These are phyloP conservation scores for Lecanoromycetidae sp. DNA, from an alignment of 2,329 filamentous ascomycete species.

Conservation along the genomic window DNA sequence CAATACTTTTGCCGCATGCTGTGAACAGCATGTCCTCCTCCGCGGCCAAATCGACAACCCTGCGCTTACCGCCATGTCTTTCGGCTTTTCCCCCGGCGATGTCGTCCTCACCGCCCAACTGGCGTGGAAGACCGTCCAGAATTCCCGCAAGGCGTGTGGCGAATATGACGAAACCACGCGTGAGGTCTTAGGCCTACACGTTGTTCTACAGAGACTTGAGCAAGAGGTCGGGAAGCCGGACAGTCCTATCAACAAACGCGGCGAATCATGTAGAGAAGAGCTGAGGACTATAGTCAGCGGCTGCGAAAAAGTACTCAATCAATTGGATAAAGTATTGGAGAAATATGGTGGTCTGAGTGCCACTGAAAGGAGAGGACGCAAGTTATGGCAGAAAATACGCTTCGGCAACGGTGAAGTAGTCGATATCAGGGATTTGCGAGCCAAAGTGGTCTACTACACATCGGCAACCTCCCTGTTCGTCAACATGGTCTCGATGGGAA, in stretches of 20 bases:
- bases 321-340: constrained; percentile 5
- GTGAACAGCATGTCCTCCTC: no score
- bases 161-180: constrained; percentile 13
- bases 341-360: constrained; percentile 12
- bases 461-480: constrained; percentile 9
- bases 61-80: constrained; percentile 16
- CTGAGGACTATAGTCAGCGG: not conserved
- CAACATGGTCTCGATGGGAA: constrained; percentile 7
- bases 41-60: no score
- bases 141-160: constrained; percentile 11
- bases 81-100: constrained; percentile 7
- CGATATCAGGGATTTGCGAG: constrained; percentile 6
- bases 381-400: constrained; percentile 12
- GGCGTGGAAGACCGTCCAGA: constrained; percentile 4
- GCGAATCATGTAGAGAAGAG: constrained; percentile 23
- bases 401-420: constrained; percentile 12
- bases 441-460: constrained; percentile 6
- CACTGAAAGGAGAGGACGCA: constrained; percentile 2
- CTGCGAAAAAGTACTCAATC: constrained; percentile 2
- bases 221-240: not conserved
- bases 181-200: constrained; percentile 8
- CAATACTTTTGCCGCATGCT: no score
- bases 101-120: constrained; percentile 2
- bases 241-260: not conserved
- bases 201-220: constrained; percentile 7